Evolutionary conservation across 2,329 filamentous ascomycete species (phyloP).

Genomic region (Cytospora schulzeri): DNA sequence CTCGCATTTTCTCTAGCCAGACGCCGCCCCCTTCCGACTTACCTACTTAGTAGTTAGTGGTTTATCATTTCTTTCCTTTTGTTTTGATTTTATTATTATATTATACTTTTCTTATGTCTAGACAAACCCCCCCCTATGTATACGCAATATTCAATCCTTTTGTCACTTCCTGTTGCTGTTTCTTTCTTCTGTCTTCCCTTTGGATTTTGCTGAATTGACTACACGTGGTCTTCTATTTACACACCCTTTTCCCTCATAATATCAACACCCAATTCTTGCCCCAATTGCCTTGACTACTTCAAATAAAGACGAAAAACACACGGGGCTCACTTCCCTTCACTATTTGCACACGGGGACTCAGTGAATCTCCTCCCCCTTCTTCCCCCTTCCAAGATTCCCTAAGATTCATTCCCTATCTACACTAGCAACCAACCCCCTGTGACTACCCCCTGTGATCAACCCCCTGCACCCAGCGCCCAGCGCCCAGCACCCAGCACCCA

Average conservation of each 20-base stretch:
- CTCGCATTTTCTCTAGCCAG: background rate
- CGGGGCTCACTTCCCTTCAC: background rate
- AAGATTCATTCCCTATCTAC: too few species aligned
- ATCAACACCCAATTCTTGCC: background rate
- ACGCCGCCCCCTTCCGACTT: background rate
- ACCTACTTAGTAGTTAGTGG: background rate
- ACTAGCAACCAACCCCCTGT: too few species aligned
- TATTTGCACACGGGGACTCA: background rate
- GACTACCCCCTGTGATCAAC: background rate
- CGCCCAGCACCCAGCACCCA: background rate
- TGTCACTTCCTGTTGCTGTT: background rate
- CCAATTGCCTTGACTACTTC: background rate
- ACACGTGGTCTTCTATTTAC: background rate
- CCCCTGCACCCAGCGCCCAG: background rate
- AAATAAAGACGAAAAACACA: too few species aligned
- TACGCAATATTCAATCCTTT: background rate
- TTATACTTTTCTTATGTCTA: background rate
- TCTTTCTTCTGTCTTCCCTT: background rate
- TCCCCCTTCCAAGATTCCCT: background rate
- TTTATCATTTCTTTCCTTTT: background rate
- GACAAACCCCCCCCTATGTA: background rate
- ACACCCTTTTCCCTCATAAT: background rate
- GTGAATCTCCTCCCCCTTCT: background rate
- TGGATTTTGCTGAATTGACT: background rate
- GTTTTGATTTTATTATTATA: too few species aligned